Evolutionary conservation across 2,329 filamentous ascomycete genomes (phyloP).

Genomic region (Phialophora chinensis): DNA sequence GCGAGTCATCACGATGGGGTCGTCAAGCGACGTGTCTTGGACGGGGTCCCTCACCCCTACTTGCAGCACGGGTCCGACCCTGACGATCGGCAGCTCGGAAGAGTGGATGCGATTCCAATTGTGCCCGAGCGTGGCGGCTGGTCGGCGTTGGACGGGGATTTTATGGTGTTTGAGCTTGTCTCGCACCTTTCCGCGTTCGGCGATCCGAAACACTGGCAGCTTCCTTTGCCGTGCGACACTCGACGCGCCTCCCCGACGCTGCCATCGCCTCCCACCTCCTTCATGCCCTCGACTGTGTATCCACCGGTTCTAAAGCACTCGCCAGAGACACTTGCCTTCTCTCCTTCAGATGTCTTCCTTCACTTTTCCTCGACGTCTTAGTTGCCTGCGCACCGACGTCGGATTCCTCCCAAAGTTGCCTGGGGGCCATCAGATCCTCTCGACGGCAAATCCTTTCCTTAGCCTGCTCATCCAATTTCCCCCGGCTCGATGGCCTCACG

Average conservation of each 20-base stretch:
- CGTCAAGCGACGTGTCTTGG: conserved; percentile 19
- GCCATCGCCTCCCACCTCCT: not conserved
- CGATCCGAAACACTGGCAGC: conserved; percentile 31
- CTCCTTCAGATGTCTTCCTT: conserved; percentile 10
- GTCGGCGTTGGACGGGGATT: not conserved
- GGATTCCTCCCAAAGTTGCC: conserved; percentile 5
- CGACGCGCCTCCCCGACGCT: conserved; percentile 26
- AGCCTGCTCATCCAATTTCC: conserved; percentile 35
- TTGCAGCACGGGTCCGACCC: not conserved
- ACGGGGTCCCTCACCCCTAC: not conserved
- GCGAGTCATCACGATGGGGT: conserved; percentile 23
- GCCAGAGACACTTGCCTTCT: not conserved
- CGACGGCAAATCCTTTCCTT: conserved; percentile 12
- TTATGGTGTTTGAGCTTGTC: conserved; percentile 22
- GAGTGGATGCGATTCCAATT: conserved; percentile 7
- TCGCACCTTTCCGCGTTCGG: conserved; percentile 30
- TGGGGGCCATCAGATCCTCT: conserved; percentile 10
- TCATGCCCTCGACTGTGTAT: conserved; percentile 10
- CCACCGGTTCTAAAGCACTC: not conserved
- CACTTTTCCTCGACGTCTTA: conserved; percentile 1
- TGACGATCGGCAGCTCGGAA: conserved; percentile 16
- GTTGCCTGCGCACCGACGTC: not conserved
- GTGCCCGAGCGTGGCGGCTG: not conserved
- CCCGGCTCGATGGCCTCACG: conserved; percentile 29
- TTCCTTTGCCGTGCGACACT: conserved; percentile 30